Conservation (phyloP, 108 stramenopile species). For the Nannochloropsis gaditana region DNA sequence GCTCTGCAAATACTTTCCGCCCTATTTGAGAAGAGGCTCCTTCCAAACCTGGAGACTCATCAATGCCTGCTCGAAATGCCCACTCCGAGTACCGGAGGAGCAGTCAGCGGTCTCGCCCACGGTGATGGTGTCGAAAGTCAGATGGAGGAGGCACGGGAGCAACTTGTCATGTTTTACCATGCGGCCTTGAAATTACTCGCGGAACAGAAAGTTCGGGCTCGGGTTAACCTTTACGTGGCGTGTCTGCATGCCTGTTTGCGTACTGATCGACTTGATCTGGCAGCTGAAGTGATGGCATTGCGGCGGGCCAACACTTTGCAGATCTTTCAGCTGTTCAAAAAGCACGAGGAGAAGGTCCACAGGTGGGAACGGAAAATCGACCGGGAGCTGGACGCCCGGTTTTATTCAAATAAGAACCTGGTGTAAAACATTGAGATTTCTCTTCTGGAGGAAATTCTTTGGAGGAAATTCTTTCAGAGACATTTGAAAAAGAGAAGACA, state of each 20-base stretch:
- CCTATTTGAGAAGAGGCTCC: not conserved
- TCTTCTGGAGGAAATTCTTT: no score
- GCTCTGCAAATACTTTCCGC: not conserved
- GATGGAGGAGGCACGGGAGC: not conserved
- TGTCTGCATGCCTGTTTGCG: not conserved
- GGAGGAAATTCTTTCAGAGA: no score
- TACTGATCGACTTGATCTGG: not conserved
- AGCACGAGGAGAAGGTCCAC: not conserved
- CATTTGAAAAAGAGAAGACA: not conserved
- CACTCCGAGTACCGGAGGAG: not conserved
- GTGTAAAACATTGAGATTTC: not conserved
- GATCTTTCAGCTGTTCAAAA: not conserved
- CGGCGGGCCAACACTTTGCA: constrained; percentile 16
- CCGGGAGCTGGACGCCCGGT: not conserved
- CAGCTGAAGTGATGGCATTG: not conserved
- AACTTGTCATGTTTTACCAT: not conserved
- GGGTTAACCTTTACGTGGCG: not conserved
- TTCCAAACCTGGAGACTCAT: not conserved
- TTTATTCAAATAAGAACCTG: not conserved
- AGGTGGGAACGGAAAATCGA: not conserved
- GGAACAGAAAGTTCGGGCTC: not conserved
- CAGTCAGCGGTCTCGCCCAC: not conserved
- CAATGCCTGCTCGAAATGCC: constrained; percentile 1
- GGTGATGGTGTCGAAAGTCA: not conserved
- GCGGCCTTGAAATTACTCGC: not conserved